A percentile compares a stretch with the other conserved stretches of the same genome.
These are phyloP conservation scores for Trametes polyzona DNA, from an alignment of 1,284 basidiomycete species.

Conservation along the genomic window DNA sequence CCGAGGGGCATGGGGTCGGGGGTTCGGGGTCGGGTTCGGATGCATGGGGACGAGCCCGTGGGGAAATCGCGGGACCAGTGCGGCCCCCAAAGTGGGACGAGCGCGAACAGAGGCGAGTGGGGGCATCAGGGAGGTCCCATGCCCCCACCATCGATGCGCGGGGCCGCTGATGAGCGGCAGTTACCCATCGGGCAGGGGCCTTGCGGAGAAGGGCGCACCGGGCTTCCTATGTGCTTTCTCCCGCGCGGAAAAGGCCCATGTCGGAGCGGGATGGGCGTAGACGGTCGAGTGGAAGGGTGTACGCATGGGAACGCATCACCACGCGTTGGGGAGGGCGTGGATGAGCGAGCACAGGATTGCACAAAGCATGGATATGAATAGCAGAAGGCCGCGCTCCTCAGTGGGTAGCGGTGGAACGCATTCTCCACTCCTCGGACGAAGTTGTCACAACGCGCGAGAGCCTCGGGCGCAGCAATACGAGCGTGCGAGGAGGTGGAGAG, in stretches of 20 bases:
- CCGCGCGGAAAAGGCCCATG: constrained; percentile 8
- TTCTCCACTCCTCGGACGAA: neutral
- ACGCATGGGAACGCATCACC: constrained; percentile 18
- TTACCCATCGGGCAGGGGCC: constrained; percentile 3
- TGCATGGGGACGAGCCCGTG: no score
- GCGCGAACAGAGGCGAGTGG: neutral
- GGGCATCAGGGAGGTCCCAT: neutral
- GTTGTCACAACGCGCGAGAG: constrained; percentile 9
- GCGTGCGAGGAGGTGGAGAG: neutral
- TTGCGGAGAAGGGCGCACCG: constrained; percentile 1
- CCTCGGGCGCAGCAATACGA: constrained; percentile 10
- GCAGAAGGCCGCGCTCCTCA: neutral
- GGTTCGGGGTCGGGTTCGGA: no score
- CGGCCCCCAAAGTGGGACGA: neutral
- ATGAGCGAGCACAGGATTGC: constrained; percentile 15
- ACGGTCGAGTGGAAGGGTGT: constrained; percentile 1
- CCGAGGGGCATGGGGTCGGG: no score
- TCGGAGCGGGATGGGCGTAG: constrained; percentile 9
- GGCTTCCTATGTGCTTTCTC: neutral
- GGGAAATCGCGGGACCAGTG: no score
- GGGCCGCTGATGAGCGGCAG: neutral
- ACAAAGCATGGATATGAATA: constrained; percentile 24
- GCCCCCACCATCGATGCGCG: neutral
- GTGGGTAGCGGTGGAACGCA: neutral
- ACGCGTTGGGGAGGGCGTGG: constrained; percentile 11